phyloP scores from a whole-genome alignment of 495 filamentous ascomycete species.

The Talaromyces proteolyticus region DNA sequence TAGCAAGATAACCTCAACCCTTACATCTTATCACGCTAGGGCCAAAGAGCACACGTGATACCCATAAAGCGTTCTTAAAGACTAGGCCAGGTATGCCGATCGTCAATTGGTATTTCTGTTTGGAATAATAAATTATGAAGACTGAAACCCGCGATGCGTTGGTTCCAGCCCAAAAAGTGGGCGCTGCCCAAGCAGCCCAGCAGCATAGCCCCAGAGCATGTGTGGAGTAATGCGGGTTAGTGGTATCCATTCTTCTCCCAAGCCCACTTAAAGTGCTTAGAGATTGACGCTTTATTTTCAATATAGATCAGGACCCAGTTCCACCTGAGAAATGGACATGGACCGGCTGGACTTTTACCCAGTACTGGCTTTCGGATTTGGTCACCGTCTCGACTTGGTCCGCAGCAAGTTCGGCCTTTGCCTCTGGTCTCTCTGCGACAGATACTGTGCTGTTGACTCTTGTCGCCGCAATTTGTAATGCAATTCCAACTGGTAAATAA shows the following conservation, averaged over 20 bases:
- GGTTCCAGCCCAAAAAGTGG: conserved; percentile 10
- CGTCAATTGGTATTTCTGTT: neutral
- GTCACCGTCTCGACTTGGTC: conserved; percentile 5
- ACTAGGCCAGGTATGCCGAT: too few relatives aligned
- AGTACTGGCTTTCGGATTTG: neutral
- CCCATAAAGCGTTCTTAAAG: neutral
- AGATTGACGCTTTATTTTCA: too few relatives aligned
- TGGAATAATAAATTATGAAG: neutral
- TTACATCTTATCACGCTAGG: neutral
- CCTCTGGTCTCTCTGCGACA: conserved; percentile 8
- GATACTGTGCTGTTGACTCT: conserved; percentile 10
- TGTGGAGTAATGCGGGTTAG: too few relatives aligned
- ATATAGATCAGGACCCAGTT: neutral
- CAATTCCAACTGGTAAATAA: conserved; percentile 8
- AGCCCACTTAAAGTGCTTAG: too few relatives aligned
- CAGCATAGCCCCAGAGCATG: neutral
- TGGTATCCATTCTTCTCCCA: too few relatives aligned
- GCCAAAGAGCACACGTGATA: neutral
- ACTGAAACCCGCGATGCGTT: neutral
- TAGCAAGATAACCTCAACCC: neutral
- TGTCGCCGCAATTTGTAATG: conserved; percentile 9
- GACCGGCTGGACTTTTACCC: neutral
- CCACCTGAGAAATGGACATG: neutral
- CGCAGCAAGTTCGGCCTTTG: conserved; percentile 9
- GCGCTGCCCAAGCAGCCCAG: neutral